These are phyloP conservation scores for Boletellus ananas DNA, from an alignment of 768 basidiomycete species.

Conservation along the genomic window DNA sequence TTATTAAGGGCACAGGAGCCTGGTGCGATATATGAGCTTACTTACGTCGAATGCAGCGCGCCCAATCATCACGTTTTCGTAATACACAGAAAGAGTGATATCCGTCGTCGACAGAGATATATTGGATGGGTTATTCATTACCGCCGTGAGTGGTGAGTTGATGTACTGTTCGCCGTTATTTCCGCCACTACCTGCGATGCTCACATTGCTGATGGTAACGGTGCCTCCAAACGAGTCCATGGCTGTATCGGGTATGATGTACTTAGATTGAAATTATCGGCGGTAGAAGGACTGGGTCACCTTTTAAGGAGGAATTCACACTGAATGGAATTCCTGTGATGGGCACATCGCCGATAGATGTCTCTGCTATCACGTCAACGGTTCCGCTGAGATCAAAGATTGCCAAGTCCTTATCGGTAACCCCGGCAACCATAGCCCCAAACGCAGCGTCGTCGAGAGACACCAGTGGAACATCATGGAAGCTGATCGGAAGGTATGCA, in stretches of 20 bases:
- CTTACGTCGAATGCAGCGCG: constrained; percentile 56
- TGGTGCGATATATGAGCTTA: not conserved
- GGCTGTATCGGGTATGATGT: constrained; percentile 32
- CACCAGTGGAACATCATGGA: constrained; percentile 51
- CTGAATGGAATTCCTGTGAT: constrained; percentile 63
- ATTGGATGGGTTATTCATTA: constrained; percentile 64
- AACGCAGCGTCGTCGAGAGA: constrained; percentile 56
- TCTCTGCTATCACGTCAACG: constrained; percentile 56
- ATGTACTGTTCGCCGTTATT: constrained; percentile 57
- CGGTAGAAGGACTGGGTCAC: constrained; percentile 26
- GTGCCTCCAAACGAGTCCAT: constrained; percentile 56
- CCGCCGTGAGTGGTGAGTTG: constrained; percentile 52
- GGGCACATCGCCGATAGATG: constrained; percentile 61
- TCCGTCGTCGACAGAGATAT: constrained; percentile 56
- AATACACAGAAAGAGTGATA: constrained; percentile 56
- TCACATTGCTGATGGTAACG: constrained; percentile 52
- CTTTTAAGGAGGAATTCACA: constrained; percentile 53
- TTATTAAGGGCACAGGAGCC: not conserved
- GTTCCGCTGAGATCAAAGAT: constrained; percentile 51
- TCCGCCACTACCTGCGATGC: constrained; percentile 63
- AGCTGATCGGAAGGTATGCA: constrained; percentile 56
- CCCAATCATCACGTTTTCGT: constrained; percentile 53
- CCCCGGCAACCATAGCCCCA: constrained; percentile 52
- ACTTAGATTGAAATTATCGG: not conserved
- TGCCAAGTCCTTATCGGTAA: constrained; percentile 46